These are phyloP conservation scores for Hypoxylon sp. DNA, from an alignment of 2,329 filamentous ascomycete genomes.

Conservation along the genomic window DNA sequence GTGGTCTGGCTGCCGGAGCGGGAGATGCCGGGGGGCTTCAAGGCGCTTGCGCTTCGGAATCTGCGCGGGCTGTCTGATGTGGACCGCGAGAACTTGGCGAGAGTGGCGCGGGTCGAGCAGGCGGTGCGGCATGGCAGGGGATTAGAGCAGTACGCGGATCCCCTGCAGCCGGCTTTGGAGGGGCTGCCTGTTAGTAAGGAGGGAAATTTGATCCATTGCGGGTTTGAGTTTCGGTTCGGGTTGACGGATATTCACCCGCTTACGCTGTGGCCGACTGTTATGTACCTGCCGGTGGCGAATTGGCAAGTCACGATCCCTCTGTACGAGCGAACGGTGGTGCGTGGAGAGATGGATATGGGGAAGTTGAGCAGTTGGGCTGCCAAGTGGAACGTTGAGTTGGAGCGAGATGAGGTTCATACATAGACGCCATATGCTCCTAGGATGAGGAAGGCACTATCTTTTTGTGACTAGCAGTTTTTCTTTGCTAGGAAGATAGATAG, in stretches of 20 bases:
- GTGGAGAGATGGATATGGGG: background rate
- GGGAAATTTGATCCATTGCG: background rate
- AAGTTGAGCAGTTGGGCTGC: background rate
- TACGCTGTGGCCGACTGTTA: background rate
- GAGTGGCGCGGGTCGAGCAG: background rate
- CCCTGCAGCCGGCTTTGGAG: background rate
- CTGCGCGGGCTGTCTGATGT: background rate
- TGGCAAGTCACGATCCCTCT: background rate
- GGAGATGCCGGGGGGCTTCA: background rate
- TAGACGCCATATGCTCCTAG: background rate
- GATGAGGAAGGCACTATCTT: background rate
- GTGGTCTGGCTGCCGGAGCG: background rate
- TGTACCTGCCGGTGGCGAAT: background rate
- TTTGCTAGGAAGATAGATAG: background rate
- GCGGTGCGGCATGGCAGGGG: background rate
- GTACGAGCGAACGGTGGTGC: background rate
- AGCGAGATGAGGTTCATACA: background rate
- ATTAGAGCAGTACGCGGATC: background rate
- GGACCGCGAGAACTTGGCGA: background rate
- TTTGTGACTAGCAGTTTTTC: background rate
- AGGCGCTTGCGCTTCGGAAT: background rate
- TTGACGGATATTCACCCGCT: background rate
- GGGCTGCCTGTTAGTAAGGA: background rate
- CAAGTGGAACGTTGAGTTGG: background rate
- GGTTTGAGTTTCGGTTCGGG: slow-evolving; percentile 3